A percentile compares a stretch with the other conserved stretches of the same genome.
phyloP scores from a whole-genome alignment of 345 rosid genomes.

The Rhodomyrtus tomentosa region DNA sequence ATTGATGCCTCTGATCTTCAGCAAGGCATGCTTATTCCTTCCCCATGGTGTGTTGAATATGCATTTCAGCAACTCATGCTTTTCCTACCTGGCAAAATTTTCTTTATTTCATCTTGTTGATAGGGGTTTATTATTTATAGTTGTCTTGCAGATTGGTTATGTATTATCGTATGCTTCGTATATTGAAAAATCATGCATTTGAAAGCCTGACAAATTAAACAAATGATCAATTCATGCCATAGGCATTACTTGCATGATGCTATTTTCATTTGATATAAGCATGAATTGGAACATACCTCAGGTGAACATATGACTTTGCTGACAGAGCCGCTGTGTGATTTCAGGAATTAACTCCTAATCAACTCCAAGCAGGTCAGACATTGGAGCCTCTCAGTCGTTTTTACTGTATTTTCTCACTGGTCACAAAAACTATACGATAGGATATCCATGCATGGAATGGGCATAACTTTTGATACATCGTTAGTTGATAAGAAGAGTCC shows the following conservation, averaged over 20 bases:
- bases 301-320: background rate
- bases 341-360: constrained; percentile 84
- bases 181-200: background rate
- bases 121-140: background rate
- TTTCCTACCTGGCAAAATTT: background rate
- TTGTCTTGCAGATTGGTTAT: background rate
- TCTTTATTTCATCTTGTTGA: background rate
- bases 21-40: background rate
- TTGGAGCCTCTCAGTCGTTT: background rate
- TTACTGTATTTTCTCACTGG: background rate
- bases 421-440: background rate
- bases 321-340: background rate
- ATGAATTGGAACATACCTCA: background rate
- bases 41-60: background rate
- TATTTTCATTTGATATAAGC: background rate
- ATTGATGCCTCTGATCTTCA: background rate
- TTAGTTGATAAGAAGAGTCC: background rate
- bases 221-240: background rate
- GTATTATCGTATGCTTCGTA: background rate
- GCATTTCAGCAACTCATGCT: background rate
- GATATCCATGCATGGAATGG: background rate
- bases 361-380: constrained; percentile 83
- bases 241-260: background rate
- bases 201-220: background rate
- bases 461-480: background rate